Evolutionary conservation across 2,329 filamentous ascomycete genomes (phyloP), one percentile per base, ranked within the genome.

Genomic region (Phialocephala subalpina): DNA sequence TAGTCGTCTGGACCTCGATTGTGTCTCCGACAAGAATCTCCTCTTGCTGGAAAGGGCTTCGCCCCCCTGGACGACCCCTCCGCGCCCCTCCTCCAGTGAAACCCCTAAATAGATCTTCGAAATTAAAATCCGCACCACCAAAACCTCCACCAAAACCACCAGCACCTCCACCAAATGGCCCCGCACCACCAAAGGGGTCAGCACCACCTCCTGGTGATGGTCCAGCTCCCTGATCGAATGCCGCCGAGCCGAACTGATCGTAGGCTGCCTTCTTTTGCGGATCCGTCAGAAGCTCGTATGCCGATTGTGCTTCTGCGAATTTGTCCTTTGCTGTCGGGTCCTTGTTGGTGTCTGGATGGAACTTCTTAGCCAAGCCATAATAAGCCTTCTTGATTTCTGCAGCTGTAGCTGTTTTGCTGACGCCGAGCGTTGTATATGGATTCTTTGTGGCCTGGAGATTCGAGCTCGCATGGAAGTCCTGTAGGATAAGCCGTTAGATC

Each of bases 371-470:
- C 66, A 98, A 84, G 59, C 94, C 93, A 78, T 99, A 99, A 83
- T 99, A 99, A 2, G 96, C 94, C 79, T 97, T 98, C 79, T 99
- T 99, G 78, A 99, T 98, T 40, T 98, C 95, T 66, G 88, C 83
- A 2, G 93, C 82, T 1, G 92, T 90, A n/a, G 96, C 93, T 68
- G 81, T 86, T 78, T 95, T 97, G 74, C 84, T 84, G 35, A 99
- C 93, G 16, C 96, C 96, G 33, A 99, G 89, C 3, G 92, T 86
- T 70, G 89, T 87, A 80, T 99, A 99, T 0, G 96, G 96, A 75
- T 99, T 92, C 77, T 92, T 87, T 42, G 77, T 77, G 18, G 71
- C 74, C 52, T 72, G 69, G 2, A 73, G 57, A 49, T 59, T 75
- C 6, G 71, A 67, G 40, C 73, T 75, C 64, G 74, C 68, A 65